Conservation (phyloP, 202 grass and related monocot genomes). For the Bolboschoenoplectus hybrid region DNA sequence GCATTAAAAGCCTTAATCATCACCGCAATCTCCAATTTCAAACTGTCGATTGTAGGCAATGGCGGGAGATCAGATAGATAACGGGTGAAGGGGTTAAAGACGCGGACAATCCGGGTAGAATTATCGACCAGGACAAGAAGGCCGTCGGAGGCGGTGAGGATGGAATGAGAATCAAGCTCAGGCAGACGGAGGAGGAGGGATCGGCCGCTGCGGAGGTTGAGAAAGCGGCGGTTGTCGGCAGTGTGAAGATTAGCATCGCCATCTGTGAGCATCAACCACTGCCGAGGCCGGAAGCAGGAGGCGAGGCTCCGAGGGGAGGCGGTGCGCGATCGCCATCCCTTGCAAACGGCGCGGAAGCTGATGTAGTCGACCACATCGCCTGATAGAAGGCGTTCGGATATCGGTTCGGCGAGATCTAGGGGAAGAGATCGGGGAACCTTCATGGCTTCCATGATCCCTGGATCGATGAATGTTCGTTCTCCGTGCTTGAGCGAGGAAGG, state of each 20-base stretch:
- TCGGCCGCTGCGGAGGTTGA: not conserved
- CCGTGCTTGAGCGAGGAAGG: no score
- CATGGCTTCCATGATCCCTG: not conserved
- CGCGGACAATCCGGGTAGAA: not conserved
- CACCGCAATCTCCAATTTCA: not conserved
- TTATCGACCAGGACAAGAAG: not conserved
- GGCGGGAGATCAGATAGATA: not conserved
- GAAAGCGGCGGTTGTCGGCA: not conserved
- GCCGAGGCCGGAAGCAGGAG: not conserved
- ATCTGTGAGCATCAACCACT: not conserved
- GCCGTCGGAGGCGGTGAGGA: not conserved
- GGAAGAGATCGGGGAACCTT: not conserved
- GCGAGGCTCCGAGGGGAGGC: not conserved
- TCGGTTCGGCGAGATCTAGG: not conserved
- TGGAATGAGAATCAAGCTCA: not conserved
- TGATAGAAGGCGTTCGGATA: not conserved
- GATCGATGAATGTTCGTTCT: no score
- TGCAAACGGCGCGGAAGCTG: not conserved
- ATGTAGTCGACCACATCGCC: not conserved
- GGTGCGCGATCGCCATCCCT: not conserved
- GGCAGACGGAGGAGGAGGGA: not conserved
- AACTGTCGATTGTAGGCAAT: not conserved
- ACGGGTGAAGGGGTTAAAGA: not conserved
- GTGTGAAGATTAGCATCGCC: not conserved
- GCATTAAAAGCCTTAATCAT: not conserved